Evolutionary conservation across 2,329 filamentous ascomycete species (phyloP).

Genomic region (Fusarium agapanthi): DNA sequence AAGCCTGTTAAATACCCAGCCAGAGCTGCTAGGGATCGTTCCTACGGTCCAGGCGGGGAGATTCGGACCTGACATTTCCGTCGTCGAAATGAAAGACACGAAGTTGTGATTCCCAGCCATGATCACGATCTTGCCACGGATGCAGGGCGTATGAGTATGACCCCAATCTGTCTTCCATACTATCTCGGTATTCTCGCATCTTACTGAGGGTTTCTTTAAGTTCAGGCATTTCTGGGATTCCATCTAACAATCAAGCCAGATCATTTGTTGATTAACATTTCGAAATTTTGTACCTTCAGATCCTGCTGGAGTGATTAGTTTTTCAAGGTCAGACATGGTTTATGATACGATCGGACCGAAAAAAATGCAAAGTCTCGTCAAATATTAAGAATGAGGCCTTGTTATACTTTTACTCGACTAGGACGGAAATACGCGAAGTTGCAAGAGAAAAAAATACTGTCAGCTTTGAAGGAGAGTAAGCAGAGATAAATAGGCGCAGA

Average conservation of each 20-base stretch:
- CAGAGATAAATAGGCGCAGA: background rate
- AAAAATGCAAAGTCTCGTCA: background rate
- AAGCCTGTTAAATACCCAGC: background rate
- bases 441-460: background rate
- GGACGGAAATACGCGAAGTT: background rate
- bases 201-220: background rate
- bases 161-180: background rate
- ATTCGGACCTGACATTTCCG: background rate
- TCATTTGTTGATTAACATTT: accelerated
- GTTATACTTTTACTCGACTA: accelerated
- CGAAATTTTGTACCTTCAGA: background rate
- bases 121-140: background rate
- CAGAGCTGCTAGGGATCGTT: background rate
- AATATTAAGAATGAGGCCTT: background rate
- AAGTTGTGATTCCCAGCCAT: background rate
- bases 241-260: background rate
- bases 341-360: background rate
- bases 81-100: background rate
- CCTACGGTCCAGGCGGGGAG: background rate
- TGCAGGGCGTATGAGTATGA: background rate
- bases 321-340: background rate
- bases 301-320: background rate
- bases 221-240: background rate
- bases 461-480: background rate
- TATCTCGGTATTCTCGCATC: background rate